Percentiles rank a stretch among this genome's conserved stretches.
Evolutionary conservation across 2,329 filamentous ascomycete genomes (phyloP).

Genomic region (Diplocarpon mali): DNA sequence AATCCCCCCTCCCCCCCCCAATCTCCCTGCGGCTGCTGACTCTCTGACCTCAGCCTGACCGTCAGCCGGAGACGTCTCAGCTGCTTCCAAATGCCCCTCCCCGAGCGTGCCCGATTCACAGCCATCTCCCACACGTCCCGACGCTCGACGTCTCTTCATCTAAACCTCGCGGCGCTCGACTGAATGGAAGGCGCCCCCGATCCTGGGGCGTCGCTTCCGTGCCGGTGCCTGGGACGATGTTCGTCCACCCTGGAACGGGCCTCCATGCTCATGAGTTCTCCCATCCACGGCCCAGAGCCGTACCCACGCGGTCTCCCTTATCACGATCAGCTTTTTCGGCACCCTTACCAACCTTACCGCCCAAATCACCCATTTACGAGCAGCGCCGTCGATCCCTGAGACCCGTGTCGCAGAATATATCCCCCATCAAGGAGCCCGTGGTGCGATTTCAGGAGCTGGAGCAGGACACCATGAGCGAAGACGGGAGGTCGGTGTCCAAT

Average conservation of each 20-base stretch:
- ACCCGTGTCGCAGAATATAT: constrained; percentile 21
- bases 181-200: constrained; percentile 15
- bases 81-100: constrained; percentile 1
- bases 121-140: not conserved
- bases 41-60: constrained; percentile 13
- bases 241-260: constrained; percentile 23
- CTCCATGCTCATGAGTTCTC: constrained; percentile 25
- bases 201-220: constrained; percentile 15
- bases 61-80: constrained; percentile 11
- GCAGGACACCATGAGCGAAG: constrained; percentile 25
- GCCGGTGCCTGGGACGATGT: constrained; percentile 19
- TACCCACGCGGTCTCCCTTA: constrained; percentile 19
- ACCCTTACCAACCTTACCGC: constrained; percentile 7
- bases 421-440: constrained; percentile 13
- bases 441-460: constrained; percentile 24
- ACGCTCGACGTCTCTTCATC: constrained; percentile 4
- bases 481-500: constrained; percentile 24
- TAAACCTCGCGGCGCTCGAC: constrained; percentile 1
- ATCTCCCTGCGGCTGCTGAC: constrained; percentile 2
- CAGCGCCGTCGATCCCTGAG: constrained; percentile 3
- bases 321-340: constrained; percentile 24
- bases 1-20: no score
- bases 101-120: not conserved
- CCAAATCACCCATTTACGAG: no score
- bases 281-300: constrained; percentile 9